Percentiles rank a stretch among this genome's conserved stretches.
Conservation (phyloP, 176 grass and related monocot species). For the Zizania latifolia region DNA sequence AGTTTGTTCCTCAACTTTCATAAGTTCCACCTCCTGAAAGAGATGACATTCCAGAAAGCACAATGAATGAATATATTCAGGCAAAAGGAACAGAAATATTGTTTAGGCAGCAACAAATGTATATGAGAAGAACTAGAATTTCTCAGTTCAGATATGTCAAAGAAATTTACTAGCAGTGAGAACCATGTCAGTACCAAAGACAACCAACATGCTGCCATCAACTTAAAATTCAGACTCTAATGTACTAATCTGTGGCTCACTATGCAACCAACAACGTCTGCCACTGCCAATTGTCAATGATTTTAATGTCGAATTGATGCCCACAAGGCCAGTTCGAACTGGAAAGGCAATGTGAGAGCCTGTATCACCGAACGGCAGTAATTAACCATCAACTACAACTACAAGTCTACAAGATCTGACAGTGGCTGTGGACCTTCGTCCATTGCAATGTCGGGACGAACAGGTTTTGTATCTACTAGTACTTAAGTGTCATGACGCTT, state of each 20-base stretch:
- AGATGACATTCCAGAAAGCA: background rate
- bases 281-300: no score
- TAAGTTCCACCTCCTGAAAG: conserved; percentile 83
- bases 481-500: conserved; percentile 28
- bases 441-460: conserved; percentile 9
- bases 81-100: conserved; percentile 8
- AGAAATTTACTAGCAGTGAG: background rate
- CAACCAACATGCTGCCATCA: background rate
- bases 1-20: conserved; percentile 96
- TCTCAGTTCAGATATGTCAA: background rate
- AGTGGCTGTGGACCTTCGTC: background rate
- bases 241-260: background rate
- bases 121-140: background rate
- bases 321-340: background rate
- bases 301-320: background rate
- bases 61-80: conserved; percentile 2
- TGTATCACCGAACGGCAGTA: background rate
- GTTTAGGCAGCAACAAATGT: background rate
- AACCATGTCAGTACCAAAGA: background rate
- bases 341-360: background rate
- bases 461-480: conserved; percentile 3
- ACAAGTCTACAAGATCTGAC: conserved; percentile 27
- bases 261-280: no score
- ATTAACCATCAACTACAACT: background rate
- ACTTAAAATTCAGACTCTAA: background rate